Evolutionary conservation across 2,329 filamentous ascomycete genomes (phyloP), one percentile per base, ranked within the genome.

Genomic region (Colletotrichum sp.): DNA sequence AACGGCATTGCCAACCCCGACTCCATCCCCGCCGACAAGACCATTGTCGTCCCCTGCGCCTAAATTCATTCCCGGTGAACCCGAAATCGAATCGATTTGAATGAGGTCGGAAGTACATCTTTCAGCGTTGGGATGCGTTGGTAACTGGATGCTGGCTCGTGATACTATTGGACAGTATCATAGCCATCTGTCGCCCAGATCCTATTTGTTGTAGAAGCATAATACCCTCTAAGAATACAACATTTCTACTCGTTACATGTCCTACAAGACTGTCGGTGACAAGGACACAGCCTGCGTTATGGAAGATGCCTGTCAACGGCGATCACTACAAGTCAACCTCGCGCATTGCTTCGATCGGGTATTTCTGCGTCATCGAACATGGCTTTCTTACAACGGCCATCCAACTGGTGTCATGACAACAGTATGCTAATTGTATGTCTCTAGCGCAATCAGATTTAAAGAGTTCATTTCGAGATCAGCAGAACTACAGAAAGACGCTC

Each of bases 21-120:
- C 59, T 30, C 28, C 0, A 63, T 63, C 30, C 18, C 18, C 18
- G 26, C 59, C 12, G 59, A 10, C 30, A 32, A 30, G 18, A 86
- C 77, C 60, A 77, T 81, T 18, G 79, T 79, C 26, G 59, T 63
- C 18, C 59, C 59, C n/a, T 63, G 59, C 52, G 52, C n/a, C 26
- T 59, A 30, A 18, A 10, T 30, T 30, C 7, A 21, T 4, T 7
- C 10, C n/a, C n/a, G 43, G 0, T 52, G 43, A 4, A 13, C 10
- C 9, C 2, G 2, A 4, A n/a, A 52, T 52, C n/a, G 43, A 21
- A 52, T 24, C n/a, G n/a, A 24, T 21, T 4, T 52, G 12, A 4
- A 21, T 1, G n/a, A 21, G 10, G 2, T 21, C n/a, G 43, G 43
- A 4, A 7, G n/a, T 52, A 13, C 43, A 52, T 1, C 43, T 52